Evolutionary conservation across 176 grass and related monocot genomes (phyloP), one percentile per base, ranked within the genome.

Genomic region (sorghum (Sorghum bicolor)): DNA sequence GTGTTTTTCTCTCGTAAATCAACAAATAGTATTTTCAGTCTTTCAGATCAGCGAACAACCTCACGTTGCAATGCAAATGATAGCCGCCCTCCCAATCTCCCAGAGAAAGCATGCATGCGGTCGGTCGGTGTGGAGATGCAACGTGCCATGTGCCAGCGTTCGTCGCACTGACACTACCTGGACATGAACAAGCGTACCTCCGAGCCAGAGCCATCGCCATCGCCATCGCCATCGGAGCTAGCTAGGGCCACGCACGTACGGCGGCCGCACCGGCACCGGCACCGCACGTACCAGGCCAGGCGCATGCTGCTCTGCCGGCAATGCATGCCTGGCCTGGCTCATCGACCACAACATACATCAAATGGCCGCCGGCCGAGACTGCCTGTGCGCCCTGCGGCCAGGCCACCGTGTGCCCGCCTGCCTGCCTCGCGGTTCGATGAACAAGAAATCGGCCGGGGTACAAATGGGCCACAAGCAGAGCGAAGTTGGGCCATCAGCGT

Each of bases 131-230:
- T 7, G 22, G 7, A 13, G 12, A 14, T 45, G 43, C 9, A 38
- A 39, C 39, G 10, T 7, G 4, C 25, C 8, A 26, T 31, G 25
- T 4, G 47, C 25, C 74, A 73, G 43, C 75, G 39, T 41, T 6
- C 25, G 32, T 67, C 2, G 11, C 28, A 63, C 79, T 70, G 22
- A 37, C 82, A 19, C 48, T 52, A 20, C 16, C 58, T 36, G 68
- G 10, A 9, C 55, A 70, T 24, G 28, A 60, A 58, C 81, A 84
- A 39, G 58, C 26, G 87, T 84, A 79, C 82, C 50, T 69, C 69
- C 82, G 87, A 80, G 47, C 33, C 33, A 34, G 87, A 80, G 47
- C 33, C 33, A 34, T 34, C 33, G 32, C 48, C 76, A 48, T 80
- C 87, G 68, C 81, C 67, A 47, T 88, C 67, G 16, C 16, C 48